Percentiles rank a stretch among this genome's conserved stretches.
phyloP scores from a whole-genome alignment of 129 eudicot genomes.

The Tagetes erecta region DNA sequence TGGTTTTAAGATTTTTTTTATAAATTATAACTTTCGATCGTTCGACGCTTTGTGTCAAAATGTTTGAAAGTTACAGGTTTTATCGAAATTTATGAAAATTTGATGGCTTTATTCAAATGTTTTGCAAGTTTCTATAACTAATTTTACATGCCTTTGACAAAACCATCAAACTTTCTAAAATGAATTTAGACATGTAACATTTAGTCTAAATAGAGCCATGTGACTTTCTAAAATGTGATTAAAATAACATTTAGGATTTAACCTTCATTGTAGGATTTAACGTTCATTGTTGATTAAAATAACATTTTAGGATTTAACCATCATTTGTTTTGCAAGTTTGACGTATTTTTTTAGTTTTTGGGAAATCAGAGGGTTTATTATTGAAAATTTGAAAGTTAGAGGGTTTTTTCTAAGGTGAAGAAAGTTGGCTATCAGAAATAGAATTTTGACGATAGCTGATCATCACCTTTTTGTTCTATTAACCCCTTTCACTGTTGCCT shows the following conservation, averaged over 20 bases:
- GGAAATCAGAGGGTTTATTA: neutral
- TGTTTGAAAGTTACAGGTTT: neutral
- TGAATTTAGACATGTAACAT: too few relatives aligned
- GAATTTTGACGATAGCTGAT: neutral
- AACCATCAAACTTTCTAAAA: neutral
- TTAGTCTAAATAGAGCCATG: too few relatives aligned
- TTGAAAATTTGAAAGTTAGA: neutral
- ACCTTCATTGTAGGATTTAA: too few relatives aligned
- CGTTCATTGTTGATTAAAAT: neutral
- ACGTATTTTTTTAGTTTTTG: neutral
- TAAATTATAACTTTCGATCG: neutral
- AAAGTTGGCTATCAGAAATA: constrained; percentile 1
- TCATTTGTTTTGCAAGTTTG: neutral
- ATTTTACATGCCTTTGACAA: neutral
- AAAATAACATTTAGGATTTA: too few relatives aligned
- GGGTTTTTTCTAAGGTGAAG: neutral
- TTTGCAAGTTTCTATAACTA: neutral
- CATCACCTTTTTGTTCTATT: neutral
- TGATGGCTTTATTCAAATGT: neutral
- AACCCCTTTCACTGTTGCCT: neutral
- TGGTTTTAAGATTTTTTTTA: neutral
- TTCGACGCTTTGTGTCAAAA: neutral
- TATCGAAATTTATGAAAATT: neutral
- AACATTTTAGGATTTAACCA: neutral
- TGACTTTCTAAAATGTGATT: too few relatives aligned